These are phyloP conservation scores for Lipomyces yamadae DNA, from an alignment of 805 yeast species.

Conservation along the genomic window DNA sequence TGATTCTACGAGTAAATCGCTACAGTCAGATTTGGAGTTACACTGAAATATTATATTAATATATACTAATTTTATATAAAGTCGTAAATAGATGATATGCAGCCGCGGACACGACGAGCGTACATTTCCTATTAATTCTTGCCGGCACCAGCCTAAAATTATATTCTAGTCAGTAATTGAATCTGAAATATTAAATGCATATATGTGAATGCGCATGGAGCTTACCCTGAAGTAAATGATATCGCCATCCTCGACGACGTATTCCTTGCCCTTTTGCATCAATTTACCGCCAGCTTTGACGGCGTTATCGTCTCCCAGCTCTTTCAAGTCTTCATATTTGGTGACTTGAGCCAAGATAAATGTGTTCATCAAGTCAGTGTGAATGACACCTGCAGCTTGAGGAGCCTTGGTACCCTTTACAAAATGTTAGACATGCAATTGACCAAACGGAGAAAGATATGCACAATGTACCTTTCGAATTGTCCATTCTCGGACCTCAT, in stretches of 20 bases:
- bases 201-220: neutral
- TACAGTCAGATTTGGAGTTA: no score
- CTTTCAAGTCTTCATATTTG: constrained; percentile 78
- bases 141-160: constrained; percentile 73
- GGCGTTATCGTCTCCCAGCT: constrained; percentile 75
- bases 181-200: neutral
- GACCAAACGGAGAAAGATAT: neutral
- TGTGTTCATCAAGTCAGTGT: constrained; percentile 91
- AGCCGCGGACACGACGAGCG: neutral
- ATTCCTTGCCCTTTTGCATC: constrained; percentile 89
- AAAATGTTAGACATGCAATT: neutral
- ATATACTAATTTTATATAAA: constrained; percentile 1
- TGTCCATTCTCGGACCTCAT: constrained; percentile 98
- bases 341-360: constrained; percentile 93
- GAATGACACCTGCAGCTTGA: constrained; percentile 98
- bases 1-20: no score
- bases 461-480: constrained; percentile 57
- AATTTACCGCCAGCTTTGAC: constrained; percentile 90
- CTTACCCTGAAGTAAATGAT: constrained; percentile 77
- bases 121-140: constrained; percentile 55
- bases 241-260: constrained; percentile 94
- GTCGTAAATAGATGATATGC: neutral
- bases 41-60: neutral
- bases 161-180: neutral
- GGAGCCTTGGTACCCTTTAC: constrained; percentile 84